Conservation (phyloP, 345 rosid genomes). For the Diplotaxis tenuifolia region DNA sequence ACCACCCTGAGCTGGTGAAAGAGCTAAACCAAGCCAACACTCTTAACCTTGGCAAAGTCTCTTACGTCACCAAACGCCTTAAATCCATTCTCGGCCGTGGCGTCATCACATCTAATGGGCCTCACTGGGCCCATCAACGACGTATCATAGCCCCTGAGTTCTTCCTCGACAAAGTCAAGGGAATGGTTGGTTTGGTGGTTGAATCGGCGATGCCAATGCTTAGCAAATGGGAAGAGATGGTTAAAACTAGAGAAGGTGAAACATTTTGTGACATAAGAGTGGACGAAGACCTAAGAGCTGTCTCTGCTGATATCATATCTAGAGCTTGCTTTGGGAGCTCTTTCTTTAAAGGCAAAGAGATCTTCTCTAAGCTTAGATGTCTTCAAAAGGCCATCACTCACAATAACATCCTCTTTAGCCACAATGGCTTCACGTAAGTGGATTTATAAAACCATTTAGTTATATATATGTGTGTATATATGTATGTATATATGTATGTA, state of each 20-base stretch:
- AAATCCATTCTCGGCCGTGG: constrained; percentile 72
- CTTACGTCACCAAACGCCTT: constrained; percentile 58
- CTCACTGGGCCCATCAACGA: constrained; percentile 64
- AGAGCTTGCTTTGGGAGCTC: constrained; percentile 62
- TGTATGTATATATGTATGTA: not conserved
- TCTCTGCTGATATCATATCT: constrained; percentile 65
- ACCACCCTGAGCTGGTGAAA: constrained; percentile 66
- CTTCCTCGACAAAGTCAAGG: constrained; percentile 73
- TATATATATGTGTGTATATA: not conserved
- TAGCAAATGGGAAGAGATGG: constrained; percentile 50
- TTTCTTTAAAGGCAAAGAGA: constrained; percentile 52
- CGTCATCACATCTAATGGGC: constrained; percentile 66
- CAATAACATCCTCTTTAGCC: constrained; percentile 37
- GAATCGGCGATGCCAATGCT: constrained; percentile 48
- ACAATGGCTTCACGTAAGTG: constrained; percentile 41
- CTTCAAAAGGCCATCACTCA: constrained; percentile 51
- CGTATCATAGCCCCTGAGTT: constrained; percentile 74
- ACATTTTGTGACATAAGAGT: constrained; percentile 46
- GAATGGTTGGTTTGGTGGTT: constrained; percentile 68
- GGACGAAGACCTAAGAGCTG: constrained; percentile 46
- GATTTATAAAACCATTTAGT: not conserved
- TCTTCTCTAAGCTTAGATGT: constrained; percentile 52
- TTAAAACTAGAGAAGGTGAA: constrained; percentile 30
- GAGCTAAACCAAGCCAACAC: constrained; percentile 62
- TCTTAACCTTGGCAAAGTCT: constrained; percentile 65